These are phyloP conservation scores for Vaccinium darrowii DNA, from an alignment of 148 eudicot genomes.

Conservation along the genomic window DNA sequence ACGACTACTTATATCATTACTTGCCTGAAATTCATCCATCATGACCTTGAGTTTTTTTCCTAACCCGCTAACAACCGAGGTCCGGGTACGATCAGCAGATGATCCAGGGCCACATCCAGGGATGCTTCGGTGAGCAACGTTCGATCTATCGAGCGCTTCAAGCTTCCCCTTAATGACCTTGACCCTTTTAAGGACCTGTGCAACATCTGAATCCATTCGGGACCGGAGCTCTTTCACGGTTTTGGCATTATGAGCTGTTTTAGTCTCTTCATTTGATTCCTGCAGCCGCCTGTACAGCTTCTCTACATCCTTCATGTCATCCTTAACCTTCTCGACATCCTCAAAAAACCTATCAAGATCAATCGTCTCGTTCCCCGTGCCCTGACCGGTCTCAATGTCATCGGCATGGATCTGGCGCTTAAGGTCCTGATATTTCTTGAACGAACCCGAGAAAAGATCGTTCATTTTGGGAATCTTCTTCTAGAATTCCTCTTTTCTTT, in stretches of 20 bases:
- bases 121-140: slow-evolving; percentile 46
- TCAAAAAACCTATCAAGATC: slow-evolving; percentile 65
- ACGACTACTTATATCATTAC: neutral
- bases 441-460: slow-evolving; percentile 68
- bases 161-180: slow-evolving; percentile 64
- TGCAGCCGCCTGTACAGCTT: slow-evolving; percentile 56
- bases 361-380: slow-evolving; percentile 22
- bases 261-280: slow-evolving; percentile 62
- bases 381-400: slow-evolving; percentile 49
- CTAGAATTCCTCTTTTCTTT: neutral
- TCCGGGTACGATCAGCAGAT: slow-evolving; percentile 62
- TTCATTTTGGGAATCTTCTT: slow-evolving; percentile 39
- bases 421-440: slow-evolving; percentile 52
- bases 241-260: slow-evolving; percentile 55
- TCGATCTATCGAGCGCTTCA: slow-evolving; percentile 60
- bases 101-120: slow-evolving; percentile 77
- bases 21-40: slow-evolving; percentile 49
- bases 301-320: slow-evolving; percentile 57
- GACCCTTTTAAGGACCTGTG: slow-evolving; percentile 59
- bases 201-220: slow-evolving; percentile 62
- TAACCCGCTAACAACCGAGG: slow-evolving; percentile 62
- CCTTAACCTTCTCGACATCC: slow-evolving; percentile 64
- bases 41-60: slow-evolving; percentile 64
- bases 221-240: slow-evolving; percentile 54
- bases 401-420: slow-evolving; percentile 37